These are phyloP conservation scores for Arthrobotrys entomopaga DNA, from an alignment of 2,329 filamentous ascomycete genomes.

Conservation along the genomic window DNA sequence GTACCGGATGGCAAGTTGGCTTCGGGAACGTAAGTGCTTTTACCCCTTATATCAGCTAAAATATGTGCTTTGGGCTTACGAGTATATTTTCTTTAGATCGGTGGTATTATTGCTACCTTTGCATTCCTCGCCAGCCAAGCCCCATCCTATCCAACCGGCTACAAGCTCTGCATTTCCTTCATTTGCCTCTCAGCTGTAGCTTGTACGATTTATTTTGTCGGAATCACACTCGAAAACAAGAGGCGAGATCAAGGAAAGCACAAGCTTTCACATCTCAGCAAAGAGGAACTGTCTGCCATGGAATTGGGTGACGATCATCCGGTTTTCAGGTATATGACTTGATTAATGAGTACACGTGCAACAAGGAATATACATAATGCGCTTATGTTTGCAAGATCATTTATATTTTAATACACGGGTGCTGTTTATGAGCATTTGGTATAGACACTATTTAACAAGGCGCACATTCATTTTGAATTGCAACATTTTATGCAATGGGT, in stretches of 20 bases:
- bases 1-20: constrained; percentile 79
- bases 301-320: constrained; percentile 71
- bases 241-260: constrained; percentile 66
- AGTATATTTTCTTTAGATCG: constrained; percentile 64
- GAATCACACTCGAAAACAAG: constrained; percentile 71
- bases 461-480: constrained; percentile 45
- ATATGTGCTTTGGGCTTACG: background rate
- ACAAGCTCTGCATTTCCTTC: constrained; percentile 80
- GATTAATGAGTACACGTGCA: constrained; percentile 51
- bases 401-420: constrained; percentile 12
- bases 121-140: constrained; percentile 74
- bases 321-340: constrained; percentile 71
- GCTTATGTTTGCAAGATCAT: no score
- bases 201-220: constrained; percentile 70
- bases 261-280: constrained; percentile 66
- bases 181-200: constrained; percentile 73
- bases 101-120: constrained; percentile 81
- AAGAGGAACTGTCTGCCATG: constrained; percentile 69
- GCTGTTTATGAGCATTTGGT: constrained; percentile 5
- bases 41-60: no score
- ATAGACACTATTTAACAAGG: constrained; percentile 40
- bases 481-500: background rate
- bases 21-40: constrained; percentile 70
- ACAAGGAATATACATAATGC: no score
- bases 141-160: constrained; percentile 76